Conservation (phyloP, 2,329 filamentous ascomycete genomes). For the Taxawa tesnikishii region DNA sequence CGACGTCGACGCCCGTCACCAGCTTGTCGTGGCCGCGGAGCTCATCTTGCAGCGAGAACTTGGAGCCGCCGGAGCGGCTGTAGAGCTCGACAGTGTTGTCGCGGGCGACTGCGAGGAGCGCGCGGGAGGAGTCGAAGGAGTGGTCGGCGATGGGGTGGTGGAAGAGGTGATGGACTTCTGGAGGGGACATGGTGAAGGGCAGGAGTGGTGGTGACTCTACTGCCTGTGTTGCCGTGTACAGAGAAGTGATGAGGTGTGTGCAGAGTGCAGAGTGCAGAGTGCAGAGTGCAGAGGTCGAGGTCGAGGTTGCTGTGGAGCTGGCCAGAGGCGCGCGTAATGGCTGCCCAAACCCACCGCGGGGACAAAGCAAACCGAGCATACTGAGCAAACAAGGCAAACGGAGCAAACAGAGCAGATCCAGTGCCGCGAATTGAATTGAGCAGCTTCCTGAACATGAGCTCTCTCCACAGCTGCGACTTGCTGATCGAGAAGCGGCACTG, state of each 20-base stretch:
- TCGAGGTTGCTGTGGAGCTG: no score
- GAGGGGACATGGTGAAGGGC: constrained; percentile 62
- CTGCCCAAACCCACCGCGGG: no score
- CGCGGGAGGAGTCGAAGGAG: constrained; percentile 88
- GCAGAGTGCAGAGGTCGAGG: not conserved
- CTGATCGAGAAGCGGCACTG: no score
- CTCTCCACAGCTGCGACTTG: no score
- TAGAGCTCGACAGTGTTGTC: constrained; percentile 89
- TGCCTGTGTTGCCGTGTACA: constrained; percentile 45
- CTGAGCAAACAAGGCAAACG: no score
- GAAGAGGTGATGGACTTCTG: constrained; percentile 94
- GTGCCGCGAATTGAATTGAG: no score
- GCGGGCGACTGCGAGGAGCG: constrained; percentile 79
- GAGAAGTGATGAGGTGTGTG: not conserved
- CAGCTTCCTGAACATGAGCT: no score
- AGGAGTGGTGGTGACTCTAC: constrained; percentile 88
- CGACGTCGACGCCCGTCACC: constrained; percentile 92
- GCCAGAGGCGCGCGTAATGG: no score
- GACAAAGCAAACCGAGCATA: no score
- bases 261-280: no score
- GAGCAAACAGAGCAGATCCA: no score
- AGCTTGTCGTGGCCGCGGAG: constrained; percentile 95
- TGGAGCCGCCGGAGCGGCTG: constrained; percentile 49
- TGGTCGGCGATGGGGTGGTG: constrained; percentile 94
- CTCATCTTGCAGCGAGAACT: constrained; percentile 79